Conservation (phyloP, 1,139 yeast genomes). For the Pichia terricola region DNA sequence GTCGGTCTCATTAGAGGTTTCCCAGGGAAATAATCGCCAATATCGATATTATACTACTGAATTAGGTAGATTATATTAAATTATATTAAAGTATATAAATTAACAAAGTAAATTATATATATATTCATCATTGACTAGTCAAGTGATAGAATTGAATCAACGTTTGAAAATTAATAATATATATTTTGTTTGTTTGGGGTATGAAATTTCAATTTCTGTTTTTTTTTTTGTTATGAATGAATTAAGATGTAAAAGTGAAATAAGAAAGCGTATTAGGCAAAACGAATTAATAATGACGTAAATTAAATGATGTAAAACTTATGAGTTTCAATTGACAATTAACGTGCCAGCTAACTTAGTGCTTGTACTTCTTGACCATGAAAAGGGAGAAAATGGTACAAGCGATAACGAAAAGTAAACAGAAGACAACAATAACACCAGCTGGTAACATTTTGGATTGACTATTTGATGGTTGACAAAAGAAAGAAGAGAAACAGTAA, state of each 20-base stretch:
- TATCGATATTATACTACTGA: too few relatives aligned
- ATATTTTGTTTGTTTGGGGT: not conserved
- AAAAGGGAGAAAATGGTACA: conserved; percentile 20
- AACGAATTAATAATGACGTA: too few relatives aligned
- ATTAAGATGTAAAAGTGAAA: not conserved
- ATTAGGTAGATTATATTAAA: too few relatives aligned
- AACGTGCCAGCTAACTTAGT: conserved; percentile 13
- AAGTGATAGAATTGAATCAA: too few relatives aligned
- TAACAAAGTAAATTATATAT: too few relatives aligned
- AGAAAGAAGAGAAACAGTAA: not conserved
- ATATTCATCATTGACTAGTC: too few relatives aligned
- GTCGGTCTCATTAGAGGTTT: too few relatives aligned
- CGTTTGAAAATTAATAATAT: too few relatives aligned
- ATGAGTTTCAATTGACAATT: too few relatives aligned
- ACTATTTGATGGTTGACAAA: not conserved
- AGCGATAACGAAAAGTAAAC: conserved; percentile 27
- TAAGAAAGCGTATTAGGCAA: not conserved
- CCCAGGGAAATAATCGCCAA: too few relatives aligned
- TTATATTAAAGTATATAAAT: too few relatives aligned
- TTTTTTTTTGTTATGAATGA: not conserved
- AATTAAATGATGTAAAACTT: too few relatives aligned
- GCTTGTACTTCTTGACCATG: conserved; percentile 25
- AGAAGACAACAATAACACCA: conserved; percentile 30
- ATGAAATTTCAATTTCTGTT: not conserved
- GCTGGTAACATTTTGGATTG: conserved; percentile 26